Percentiles rank a stretch among this genome's conserved stretches.
Conservation (phyloP, 116 monocot species). For the Iris pallida region DNA sequence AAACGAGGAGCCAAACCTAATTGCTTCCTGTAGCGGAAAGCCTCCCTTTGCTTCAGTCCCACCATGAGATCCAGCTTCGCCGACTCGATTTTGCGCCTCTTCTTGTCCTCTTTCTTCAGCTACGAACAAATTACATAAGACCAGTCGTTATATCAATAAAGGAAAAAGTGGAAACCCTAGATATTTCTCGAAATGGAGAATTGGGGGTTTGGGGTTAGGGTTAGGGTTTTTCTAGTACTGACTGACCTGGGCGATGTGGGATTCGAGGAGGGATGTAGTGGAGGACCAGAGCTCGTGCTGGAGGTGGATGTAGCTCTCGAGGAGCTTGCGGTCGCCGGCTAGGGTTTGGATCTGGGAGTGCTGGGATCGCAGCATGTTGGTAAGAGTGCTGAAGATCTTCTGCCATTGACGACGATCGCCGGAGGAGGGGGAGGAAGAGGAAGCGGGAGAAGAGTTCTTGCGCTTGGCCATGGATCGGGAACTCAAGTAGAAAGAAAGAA, state of each 20-base stretch:
- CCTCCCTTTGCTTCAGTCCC: constrained; percentile 38
- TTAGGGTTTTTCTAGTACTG: constrained; percentile 3
- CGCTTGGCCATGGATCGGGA: not conserved
- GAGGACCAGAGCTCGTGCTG: constrained; percentile 19
- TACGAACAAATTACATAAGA: constrained; percentile 1
- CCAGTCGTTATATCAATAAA: not conserved
- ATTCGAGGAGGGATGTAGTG: constrained; percentile 15
- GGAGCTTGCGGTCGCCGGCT: constrained; percentile 25
- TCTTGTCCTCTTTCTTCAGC: constrained; percentile 37
- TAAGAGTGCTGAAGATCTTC: constrained; percentile 12
- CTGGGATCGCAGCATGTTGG: constrained; percentile 21
- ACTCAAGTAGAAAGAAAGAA: not conserved
- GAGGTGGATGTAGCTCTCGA: constrained; percentile 16
- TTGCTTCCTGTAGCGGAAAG: constrained; percentile 38
- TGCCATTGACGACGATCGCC: constrained; percentile 21
- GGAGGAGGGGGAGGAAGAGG: not conserved
- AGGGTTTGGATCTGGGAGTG: constrained; percentile 33
- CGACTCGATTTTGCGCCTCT: constrained; percentile 17
- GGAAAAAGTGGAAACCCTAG: not conserved
- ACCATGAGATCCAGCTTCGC: constrained; percentile 37
- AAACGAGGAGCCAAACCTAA: constrained; percentile 31
- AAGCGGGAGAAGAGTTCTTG: not conserved
- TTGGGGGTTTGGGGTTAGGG: not conserved
- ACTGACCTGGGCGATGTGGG: constrained; percentile 29
- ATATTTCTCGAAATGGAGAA: not conserved